Evolutionary conservation across 1,284 basidiomycete genomes (phyloP).

Genomic region (Rugosomyces carneus): DNA sequence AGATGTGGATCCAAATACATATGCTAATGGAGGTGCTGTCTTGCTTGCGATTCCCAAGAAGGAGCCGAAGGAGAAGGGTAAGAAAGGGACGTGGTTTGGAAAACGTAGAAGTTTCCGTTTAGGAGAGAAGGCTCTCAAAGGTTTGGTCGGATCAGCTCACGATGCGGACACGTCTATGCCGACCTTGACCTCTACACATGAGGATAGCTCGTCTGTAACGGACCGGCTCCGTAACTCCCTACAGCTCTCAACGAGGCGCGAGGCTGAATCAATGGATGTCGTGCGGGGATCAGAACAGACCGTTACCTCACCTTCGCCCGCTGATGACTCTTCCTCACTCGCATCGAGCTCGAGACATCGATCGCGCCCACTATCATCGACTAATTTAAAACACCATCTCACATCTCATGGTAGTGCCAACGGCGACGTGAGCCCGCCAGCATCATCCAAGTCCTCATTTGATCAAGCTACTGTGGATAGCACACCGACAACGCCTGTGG

Average conservation of each 20-base stretch:
- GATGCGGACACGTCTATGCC: conserved; percentile 1
- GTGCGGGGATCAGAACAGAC: not conserved
- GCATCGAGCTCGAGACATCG: conserved; percentile 1
- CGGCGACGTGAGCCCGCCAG: conserved; percentile 10
- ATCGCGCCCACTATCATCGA: conserved; percentile 2
- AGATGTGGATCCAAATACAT: conserved; percentile 5
- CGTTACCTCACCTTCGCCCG: not conserved
- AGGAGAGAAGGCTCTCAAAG: conserved; percentile 14
- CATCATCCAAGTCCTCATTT: conserved; percentile 9
- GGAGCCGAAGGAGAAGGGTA: conserved; percentile 26
- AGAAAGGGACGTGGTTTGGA: conserved; percentile 46
- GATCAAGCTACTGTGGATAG: conserved; percentile 3
- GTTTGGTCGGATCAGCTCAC: not conserved
- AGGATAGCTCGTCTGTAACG: too few relatives aligned
- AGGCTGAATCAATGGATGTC: conserved; percentile 8
- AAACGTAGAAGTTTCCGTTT: conserved; percentile 43
- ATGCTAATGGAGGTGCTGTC: conserved; percentile 3
- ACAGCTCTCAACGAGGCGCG: conserved; percentile 13
- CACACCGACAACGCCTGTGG: not conserved
- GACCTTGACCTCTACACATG: not conserved
- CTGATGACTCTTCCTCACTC: not conserved
- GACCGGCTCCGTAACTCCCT: conserved; percentile 21
- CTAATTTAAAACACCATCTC: conserved; percentile 2
- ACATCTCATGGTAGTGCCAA: conserved; percentile 6
- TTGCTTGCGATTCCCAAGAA: conserved; percentile 10